These are phyloP conservation scores for Russula sp. DNA, from an alignment of 768 basidiomycete species.

Conservation along the genomic window DNA sequence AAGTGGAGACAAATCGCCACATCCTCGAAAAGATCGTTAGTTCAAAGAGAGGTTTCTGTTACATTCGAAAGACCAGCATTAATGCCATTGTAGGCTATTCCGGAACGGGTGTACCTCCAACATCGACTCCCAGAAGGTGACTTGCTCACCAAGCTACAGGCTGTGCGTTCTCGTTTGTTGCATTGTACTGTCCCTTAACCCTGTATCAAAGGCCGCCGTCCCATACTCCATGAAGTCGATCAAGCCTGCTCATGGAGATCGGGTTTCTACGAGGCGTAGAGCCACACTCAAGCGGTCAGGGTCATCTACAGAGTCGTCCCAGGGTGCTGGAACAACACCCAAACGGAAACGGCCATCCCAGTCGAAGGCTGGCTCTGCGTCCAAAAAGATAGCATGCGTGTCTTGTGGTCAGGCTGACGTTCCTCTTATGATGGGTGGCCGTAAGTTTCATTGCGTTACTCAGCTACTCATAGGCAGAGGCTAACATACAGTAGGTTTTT, in stretches of 20 bases:
- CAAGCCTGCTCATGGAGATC: conserved; percentile 43
- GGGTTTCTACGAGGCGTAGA: conserved; percentile 34
- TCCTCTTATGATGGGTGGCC: conserved; percentile 68
- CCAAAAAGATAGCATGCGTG: conserved; percentile 48
- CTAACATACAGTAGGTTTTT: conserved; percentile 47
- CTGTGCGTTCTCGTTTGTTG: conserved; percentile 35
- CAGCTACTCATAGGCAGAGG: not conserved
- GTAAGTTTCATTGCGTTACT: conserved; percentile 40
- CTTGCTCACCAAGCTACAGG: conserved; percentile 53
- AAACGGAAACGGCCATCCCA: conserved; percentile 42
- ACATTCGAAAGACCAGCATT: not conserved
- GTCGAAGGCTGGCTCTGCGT: conserved; percentile 31
- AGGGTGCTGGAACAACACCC: conserved; percentile 24
- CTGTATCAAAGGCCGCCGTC: conserved; percentile 36
- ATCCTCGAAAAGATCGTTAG: conserved; percentile 45
- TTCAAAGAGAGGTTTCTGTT: not conserved
- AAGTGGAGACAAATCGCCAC: conserved; percentile 43
- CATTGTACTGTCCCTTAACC: not conserved
- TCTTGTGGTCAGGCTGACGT: conserved; percentile 63
- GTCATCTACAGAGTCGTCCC: conserved; percentile 1
- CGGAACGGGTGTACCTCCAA: conserved; percentile 47
- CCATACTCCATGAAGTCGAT: conserved; percentile 52
- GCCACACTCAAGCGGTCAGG: conserved; percentile 31
- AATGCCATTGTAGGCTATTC: conserved; percentile 33
- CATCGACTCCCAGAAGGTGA: conserved; percentile 52